Percentiles rank a stretch among this genome's conserved stretches.
Conservation (phyloP, 192 early-diverging fungal species). For the Lobosporangium transversale region DNA sequence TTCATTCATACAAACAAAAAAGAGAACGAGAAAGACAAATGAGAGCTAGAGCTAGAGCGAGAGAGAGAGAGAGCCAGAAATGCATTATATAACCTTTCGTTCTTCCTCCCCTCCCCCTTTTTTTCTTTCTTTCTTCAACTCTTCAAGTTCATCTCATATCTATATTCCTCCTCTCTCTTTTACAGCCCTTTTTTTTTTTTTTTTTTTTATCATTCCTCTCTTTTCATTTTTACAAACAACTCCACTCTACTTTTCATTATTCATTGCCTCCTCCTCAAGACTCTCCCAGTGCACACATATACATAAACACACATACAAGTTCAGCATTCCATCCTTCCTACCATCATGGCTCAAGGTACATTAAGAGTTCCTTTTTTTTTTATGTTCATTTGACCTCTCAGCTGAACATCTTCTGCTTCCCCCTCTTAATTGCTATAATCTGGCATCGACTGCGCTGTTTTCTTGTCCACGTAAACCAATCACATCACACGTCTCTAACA, state of each 20-base stretch:
- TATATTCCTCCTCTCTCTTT: not conserved
- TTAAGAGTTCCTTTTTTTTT: not conserved
- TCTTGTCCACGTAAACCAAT: not conserved
- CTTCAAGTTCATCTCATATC: not conserved
- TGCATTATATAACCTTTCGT: no score
- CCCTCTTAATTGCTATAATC: not conserved
- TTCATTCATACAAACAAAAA: no score
- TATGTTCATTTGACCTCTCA: not conserved
- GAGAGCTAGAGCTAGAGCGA: no score
- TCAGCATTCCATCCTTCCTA: not conserved
- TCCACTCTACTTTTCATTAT: not conserved
- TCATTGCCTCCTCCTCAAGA: not conserved
- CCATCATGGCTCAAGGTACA: not conserved
- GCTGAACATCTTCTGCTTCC: not conserved
- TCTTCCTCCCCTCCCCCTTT: not conserved
- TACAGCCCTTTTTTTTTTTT: no score
- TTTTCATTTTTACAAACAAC: not conserved
- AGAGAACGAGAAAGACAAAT: no score
- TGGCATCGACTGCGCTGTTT: no score
- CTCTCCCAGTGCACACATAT: not conserved
- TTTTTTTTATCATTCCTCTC: not conserved
- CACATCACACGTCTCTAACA: not conserved
- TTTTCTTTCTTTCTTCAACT: constrained; percentile 1
- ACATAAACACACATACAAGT: not conserved
- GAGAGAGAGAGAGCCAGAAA: no score